Base-by-base conservation (phyloP, 495 filamentous ascomycete species). In the Podospora pseudocomata region DNA sequence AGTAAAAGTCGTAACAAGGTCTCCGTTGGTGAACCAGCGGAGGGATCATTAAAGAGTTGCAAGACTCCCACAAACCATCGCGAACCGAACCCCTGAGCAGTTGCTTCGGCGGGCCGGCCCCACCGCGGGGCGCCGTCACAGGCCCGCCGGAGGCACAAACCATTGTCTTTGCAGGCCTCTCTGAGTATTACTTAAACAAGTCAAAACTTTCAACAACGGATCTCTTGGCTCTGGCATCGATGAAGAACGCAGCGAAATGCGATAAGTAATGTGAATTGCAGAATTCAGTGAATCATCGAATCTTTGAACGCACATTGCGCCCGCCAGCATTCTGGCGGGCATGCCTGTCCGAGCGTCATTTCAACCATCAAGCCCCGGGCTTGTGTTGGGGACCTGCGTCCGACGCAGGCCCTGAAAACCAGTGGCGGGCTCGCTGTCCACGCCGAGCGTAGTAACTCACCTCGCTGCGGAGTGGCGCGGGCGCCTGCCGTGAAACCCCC, bases 1-100 rank as follows among this genome's bases (percentile, higher is more conserved):
- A 89, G 87, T 88, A 89, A 89, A 88, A 88, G 85, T 88, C 85
- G 85, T 88, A 88, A 89, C 83, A 88, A 89, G 86, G 85, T 88
- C 86, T 89, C 87, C 85, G 86, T 89, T 89, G 86, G 85, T 88
- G 83, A 88, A 88, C 86, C 83, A 88, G 84, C 84, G 83, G 86
- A 88, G 85, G 85, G 85, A 87, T 88, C 85, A 89, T 87, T 88
- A 88, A 74, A 65, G 80, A 84, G 76, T 75, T 73, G 66, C 53
- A 71, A 63, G 70, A 74, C 71, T 70, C 74, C 71, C 70, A 5
- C 26, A 68, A 81, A 75, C 78, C 72, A 69, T 66, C 72, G 72
- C 71, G 72, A 73, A 74, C 68, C 39, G 65, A 71, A 63, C 70
- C 19, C 53, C 11, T 59, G 18, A 65, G 53, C 68, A 72, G 77